These are phyloP conservation scores for Volvox carteri DNA, from an alignment of 163 green algal species.

Conservation along the genomic window DNA sequence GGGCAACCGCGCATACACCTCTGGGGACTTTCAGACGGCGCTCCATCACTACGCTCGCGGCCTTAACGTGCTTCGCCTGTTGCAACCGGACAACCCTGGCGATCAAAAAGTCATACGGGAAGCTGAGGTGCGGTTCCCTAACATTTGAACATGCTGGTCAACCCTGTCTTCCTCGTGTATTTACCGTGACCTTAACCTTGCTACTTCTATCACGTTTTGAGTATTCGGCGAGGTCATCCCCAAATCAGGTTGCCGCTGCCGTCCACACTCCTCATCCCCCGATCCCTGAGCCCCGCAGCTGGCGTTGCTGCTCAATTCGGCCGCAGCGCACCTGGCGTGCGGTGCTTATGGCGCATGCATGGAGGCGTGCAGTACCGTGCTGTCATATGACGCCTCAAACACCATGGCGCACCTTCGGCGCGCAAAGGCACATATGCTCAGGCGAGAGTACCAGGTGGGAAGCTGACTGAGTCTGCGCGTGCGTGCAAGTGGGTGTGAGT, in stretches of 20 bases:
- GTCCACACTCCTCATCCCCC: too few species aligned
- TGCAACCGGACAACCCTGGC: background rate
- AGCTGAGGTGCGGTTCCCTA: background rate
- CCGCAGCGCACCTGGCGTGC: slow-evolving; percentile 23
- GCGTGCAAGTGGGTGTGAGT: too few species aligned
- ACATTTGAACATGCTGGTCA: too few species aligned
- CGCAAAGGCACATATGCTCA: slow-evolving; percentile 23
- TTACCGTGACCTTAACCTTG: too few species aligned
- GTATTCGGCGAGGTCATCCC: too few species aligned
- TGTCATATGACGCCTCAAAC: slow-evolving; percentile 24
- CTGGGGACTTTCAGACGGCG: background rate
- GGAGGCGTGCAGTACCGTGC: slow-evolving; percentile 34
- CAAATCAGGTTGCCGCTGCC: too few species aligned
- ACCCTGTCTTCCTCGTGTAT: too few species aligned
- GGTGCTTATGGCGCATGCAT: background rate
- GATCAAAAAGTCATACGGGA: slow-evolving; percentile 16
- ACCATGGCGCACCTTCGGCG: slow-evolving; percentile 23
- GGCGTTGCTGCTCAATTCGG: slow-evolving; percentile 28
- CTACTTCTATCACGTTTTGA: too few species aligned
- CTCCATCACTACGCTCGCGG: slow-evolving; percentile 28
- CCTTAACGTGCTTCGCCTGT: slow-evolving; percentile 33
- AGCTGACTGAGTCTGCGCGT: background rate
- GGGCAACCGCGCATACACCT: slow-evolving; percentile 25
- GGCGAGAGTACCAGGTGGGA: slow-evolving; percentile 41
- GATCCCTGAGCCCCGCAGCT: slow-evolving; percentile 4